Percentiles rank a stretch among this genome's conserved stretches.
phyloP scores from a whole-genome alignment of 768 basidiomycete genomes.

The Asterophora lycoperdoides region DNA sequence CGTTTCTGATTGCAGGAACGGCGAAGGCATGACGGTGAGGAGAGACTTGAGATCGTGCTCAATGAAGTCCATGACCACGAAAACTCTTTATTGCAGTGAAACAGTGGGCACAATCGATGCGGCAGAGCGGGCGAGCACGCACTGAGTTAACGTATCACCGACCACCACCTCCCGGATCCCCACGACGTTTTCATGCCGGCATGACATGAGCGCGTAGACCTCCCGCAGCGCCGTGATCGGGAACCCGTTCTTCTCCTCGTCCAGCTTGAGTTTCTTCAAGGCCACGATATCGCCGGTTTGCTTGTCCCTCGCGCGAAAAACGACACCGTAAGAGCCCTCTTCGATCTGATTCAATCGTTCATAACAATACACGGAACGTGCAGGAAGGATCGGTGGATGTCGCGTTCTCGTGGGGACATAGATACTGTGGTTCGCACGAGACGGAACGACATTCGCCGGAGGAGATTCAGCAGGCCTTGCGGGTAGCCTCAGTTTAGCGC shows the following conservation, averaged over 20 bases:
- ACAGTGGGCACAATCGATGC: constrained; percentile 28
- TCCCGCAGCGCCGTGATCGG: constrained; percentile 96
- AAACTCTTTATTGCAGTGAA: constrained; percentile 59
- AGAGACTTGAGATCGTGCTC: constrained; percentile 99
- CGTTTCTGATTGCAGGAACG: constrained; percentile 96
- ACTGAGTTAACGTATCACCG: constrained; percentile 98
- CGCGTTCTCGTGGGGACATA: constrained; percentile 72
- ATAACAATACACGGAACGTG: constrained; percentile 91
- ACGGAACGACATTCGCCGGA: constrained; percentile 14
- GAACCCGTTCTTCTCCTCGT: constrained; percentile 98
- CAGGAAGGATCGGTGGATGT: constrained; percentile 79
- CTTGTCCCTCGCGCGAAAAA: constrained; percentile 94
- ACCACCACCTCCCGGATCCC: constrained; percentile 97
- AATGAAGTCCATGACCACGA: constrained; percentile 99
- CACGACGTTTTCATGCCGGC: constrained; percentile 94
- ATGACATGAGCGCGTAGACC: constrained; percentile 93
- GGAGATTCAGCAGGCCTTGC: constrained; percentile 22
- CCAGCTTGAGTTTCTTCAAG: constrained; percentile 95
- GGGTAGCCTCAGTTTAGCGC: constrained; percentile 40
- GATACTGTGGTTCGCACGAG: constrained; percentile 44
- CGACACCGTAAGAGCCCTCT: constrained; percentile 96
- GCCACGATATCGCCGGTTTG: constrained; percentile 95
- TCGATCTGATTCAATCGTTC: constrained; percentile 97
- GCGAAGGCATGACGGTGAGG: constrained; percentile 90
- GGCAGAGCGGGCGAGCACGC: constrained; percentile 38